Conservation (phyloP, 208 protist species). For the Trichomonas vaginalis region DNA sequence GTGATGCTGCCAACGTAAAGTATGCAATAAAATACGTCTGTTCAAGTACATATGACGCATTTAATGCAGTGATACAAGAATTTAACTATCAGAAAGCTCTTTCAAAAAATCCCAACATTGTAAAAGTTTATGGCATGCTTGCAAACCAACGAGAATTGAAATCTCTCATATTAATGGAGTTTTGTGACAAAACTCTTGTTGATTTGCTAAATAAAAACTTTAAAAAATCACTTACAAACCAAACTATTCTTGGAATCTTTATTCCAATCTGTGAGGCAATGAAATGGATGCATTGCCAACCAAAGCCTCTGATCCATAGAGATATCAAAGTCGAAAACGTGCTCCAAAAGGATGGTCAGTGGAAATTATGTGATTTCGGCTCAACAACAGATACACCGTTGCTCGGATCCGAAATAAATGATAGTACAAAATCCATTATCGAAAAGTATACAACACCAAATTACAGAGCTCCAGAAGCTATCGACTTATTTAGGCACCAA, state of each 20-base stretch:
- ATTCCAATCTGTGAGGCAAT: background rate
- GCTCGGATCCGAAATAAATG: no score
- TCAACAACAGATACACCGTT: background rate
- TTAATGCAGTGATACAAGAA: background rate
- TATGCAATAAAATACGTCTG: background rate
- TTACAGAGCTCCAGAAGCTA: background rate
- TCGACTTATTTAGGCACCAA: background rate
- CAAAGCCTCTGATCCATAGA: background rate
- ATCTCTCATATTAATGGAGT: background rate
- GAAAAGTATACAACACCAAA: background rate
- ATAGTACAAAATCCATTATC: background rate
- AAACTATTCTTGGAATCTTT: background rate
- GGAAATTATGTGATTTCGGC: constrained; percentile 18
- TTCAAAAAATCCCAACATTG: background rate
- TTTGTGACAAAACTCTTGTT: background rate
- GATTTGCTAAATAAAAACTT: background rate
- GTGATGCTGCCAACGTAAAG: background rate
- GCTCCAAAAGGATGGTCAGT: background rate
- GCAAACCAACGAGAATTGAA: background rate
- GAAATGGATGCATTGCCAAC: background rate
- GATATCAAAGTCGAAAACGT: constrained; percentile 8
- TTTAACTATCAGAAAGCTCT: background rate
- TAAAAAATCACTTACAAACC: background rate
- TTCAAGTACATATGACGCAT: background rate
- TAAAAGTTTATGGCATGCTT: constrained; percentile 9